phyloP scores from a whole-genome alignment of 805 yeast genomes.

The Sugiyamaella smithiae region DNA sequence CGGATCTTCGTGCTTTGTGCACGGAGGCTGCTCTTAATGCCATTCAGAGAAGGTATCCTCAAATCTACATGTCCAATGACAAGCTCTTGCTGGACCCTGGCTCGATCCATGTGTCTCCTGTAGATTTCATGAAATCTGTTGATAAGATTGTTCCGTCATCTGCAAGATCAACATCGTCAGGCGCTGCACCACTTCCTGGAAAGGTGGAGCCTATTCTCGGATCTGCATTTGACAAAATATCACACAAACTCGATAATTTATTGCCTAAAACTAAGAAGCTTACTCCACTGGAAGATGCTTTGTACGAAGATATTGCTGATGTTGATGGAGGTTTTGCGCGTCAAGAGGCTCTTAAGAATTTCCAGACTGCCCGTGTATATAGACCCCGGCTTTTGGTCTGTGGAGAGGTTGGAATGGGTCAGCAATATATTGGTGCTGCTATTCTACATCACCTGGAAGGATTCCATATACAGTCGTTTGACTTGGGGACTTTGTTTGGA shows the following conservation, averaged over 20 bases:
- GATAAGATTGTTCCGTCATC: conserved; percentile 90
- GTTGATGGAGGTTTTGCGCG: conserved; percentile 64
- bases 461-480: conserved; percentile 81
- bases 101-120: conserved; percentile 67
- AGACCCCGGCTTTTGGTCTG: conserved; percentile 75
- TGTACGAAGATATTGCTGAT: conserved; percentile 56
- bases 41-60: conserved; percentile 90
- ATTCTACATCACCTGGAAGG: conserved; percentile 81
- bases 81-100: conserved; percentile 72
- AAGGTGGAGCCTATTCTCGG: conserved; percentile 62
- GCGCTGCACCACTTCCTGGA: conserved; percentile 76
- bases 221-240: conserved; percentile 47
- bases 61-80: conserved; percentile 73
- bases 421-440: conserved; percentile 79
- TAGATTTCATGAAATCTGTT: conserved; percentile 82
- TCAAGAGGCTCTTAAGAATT: conserved; percentile 54
- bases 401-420: conserved; percentile 82
- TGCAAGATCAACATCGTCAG: conserved; percentile 73
- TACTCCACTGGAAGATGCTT: conserved; percentile 65
- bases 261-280: conserved; percentile 58
- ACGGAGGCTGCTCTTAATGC: conserved; percentile 93
- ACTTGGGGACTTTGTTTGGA: conserved; percentile 69
- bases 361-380: conserved; percentile 62
- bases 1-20: conserved; percentile 89
- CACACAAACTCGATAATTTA: conserved; percentile 47